These are phyloP conservation scores for Diaporthe velutina DNA, from an alignment of 2,329 filamentous ascomycete genomes.

Conservation along the genomic window DNA sequence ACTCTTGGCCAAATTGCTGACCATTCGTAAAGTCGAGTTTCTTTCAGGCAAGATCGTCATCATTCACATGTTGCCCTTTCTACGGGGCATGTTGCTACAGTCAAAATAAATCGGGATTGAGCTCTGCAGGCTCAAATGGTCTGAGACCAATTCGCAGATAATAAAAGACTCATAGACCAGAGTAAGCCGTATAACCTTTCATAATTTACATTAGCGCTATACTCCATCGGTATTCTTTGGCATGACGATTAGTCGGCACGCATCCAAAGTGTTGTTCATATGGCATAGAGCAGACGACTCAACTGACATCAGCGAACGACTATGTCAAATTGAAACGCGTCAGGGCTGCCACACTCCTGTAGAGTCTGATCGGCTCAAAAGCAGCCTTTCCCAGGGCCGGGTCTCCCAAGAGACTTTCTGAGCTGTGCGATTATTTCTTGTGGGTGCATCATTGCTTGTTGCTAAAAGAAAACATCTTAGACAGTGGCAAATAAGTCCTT, in stretches of 20 bases:
- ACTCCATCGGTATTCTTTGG: not conserved
- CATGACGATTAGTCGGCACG: not conserved
- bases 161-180: not conserved
- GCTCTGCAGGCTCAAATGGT: not conserved
- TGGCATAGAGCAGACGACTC: not conserved
- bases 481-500: not conserved
- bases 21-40: too few relatives aligned
- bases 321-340: not conserved
- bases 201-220: not conserved
- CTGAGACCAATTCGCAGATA: not conserved
- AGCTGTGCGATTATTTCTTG: not conserved
- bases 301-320: too few relatives aligned
- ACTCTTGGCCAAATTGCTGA: not conserved
- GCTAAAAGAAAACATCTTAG: not conserved
- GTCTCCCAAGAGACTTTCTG: too few relatives aligned
- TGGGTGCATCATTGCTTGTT: not conserved
- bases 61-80: not conserved
- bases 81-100: not conserved
- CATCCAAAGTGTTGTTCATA: not conserved
- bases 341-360: not conserved
- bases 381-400: too few relatives aligned
- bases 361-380: too few relatives aligned
- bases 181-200: not conserved
- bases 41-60: not conserved
- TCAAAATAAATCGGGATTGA: not conserved